Evolutionary conservation across 805 yeast genomes (phyloP), one percentile per base, ranked within the genome.

Genomic region (Ogataea nitratoaversa): DNA sequence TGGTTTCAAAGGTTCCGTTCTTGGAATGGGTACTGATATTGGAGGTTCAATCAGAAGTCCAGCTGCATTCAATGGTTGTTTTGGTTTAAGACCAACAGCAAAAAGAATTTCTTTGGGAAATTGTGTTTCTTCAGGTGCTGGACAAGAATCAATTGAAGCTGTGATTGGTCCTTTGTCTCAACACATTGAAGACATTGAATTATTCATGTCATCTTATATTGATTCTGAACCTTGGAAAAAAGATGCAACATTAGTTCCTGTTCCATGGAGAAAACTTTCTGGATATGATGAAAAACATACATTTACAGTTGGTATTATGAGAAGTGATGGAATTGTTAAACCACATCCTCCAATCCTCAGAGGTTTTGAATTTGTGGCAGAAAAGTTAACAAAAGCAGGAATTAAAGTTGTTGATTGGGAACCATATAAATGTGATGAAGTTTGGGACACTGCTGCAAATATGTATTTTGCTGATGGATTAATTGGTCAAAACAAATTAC

Each of bases 41-140:
- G 84, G 84, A 37, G 84, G 84, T 0, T 70, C 78, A 14, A 71
- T 79, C 34, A 64, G 84, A 38, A 67, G 67, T 12, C 84, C 84
- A 2, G 74, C 81, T 13, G 76, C 79, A 0, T 74, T 67, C 51
- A 67, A 71, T 40, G 79, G 80, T n/a, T 53, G 70, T 27, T 72
- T 65, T 51, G 82, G 82, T 5, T 52, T 79, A 38, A 69, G 77
- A 41, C 80, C 82, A 6, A 67, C 78, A 19, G 22, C 48, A 16
- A 32, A 38, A 8, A 35, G 60, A 9, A 34, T 29, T 59, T 75
- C 33, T 34, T 66, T 31, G 49, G 57, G 33, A 7, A 62, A 35
- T 18, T 35, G 36, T 7, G 43, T 35, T 13, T 22, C 32, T 42
- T 63, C 38, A 48, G 49, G 37, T 56, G 59, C 11, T 36, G 54